Evolutionary conservation across 2,329 filamentous ascomycete species (phyloP), one percentile per base, ranked within the genome.

Genomic region (Colletotrichum lindemuthianum): DNA sequence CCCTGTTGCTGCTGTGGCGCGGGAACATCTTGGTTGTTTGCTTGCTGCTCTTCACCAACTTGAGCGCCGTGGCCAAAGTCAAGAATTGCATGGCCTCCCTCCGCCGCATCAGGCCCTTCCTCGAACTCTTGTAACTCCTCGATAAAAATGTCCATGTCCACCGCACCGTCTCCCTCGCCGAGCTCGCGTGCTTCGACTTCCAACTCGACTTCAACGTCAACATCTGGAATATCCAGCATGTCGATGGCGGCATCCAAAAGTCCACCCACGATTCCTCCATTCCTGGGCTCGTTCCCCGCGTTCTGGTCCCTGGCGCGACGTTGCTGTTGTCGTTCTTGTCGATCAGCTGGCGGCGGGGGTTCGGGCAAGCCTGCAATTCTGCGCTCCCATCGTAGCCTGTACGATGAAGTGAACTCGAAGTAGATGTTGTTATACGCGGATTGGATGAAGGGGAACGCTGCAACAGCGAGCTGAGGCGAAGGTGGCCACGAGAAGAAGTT

Each of bases 401-500:
- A 78, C 1, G 75, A 74, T 8, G 78, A 77, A 34, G 84, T 78
- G 32, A 86, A 70, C 53, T 79, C 76, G 34, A 76, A 78, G 70
- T 84, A 83, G 3, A 86, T 44, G 56, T 76, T 77, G 65, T 78
- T 77, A 70, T 88, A 86, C 8, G 81, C 67, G 45, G 75, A 75
- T 39, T 77, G 77, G 4, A 81, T 71, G 47, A 79, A 80, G 0
- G 86, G 86, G 66, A 86, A 81, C 3, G 82, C 66, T 2, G 81
- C 76, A 55, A 87, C 72, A n/a, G 80, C 82, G 63, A 84, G 81
- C 43, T 80, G 77, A 1, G 84, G 81, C 0, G 84, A 82, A 0
- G 84, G 85, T 1, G 86, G 85, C 85, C 85, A 88, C 12, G 73
- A 70, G 16, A 83, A 74, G 51, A 82, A 76, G n/a, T 80, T 71